Conservation (phyloP, 163 green algal genomes). For the Scenedesmus sp. region DNA sequence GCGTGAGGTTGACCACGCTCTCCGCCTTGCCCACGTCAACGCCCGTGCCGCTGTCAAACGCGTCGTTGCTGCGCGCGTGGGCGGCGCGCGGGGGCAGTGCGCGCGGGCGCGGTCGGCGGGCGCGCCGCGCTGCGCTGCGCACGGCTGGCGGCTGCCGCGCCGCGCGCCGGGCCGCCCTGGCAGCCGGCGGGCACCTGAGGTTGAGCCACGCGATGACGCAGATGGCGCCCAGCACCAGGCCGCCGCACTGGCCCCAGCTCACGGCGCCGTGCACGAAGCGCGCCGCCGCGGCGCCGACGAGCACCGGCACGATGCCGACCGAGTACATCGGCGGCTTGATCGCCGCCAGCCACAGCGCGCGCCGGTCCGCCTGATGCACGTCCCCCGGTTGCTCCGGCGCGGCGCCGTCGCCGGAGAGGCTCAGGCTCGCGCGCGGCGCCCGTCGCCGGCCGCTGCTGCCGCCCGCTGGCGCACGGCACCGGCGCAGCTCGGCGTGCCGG, state of each 20-base stretch:
- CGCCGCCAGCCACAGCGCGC: conserved; percentile 79
- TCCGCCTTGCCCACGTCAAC: conserved; percentile 92
- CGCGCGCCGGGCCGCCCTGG: background rate
- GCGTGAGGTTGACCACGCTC: conserved; percentile 93
- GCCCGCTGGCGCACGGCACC: too few relatives aligned
- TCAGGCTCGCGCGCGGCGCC: conserved; percentile 5
- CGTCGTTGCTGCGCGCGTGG: conserved; percentile 90
- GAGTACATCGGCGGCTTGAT: conserved; percentile 97
- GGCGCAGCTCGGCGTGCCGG: too few relatives aligned
- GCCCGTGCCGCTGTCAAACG: conserved; percentile 90
- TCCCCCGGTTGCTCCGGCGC: too few relatives aligned
- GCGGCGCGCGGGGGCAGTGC: too few relatives aligned
- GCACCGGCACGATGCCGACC: conserved; percentile 85
- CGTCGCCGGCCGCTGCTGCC: conserved; percentile 2
- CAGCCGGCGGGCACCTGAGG: conserved; percentile 81
- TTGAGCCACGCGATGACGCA: conserved; percentile 96
- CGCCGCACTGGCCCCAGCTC: conserved; percentile 42
- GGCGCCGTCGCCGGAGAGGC: conserved; percentile 15
- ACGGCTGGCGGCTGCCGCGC: background rate
- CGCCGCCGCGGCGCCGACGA: conserved; percentile 75
- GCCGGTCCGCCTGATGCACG: too few relatives aligned
- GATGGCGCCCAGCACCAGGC: conserved; percentile 70
- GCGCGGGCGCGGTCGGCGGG: too few relatives aligned
- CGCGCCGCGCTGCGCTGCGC: too few relatives aligned
- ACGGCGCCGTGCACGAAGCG: conserved; percentile 62